Conservation (phyloP, 2,329 filamentous ascomycete genomes). For the Fusarium papillatum region DNA sequence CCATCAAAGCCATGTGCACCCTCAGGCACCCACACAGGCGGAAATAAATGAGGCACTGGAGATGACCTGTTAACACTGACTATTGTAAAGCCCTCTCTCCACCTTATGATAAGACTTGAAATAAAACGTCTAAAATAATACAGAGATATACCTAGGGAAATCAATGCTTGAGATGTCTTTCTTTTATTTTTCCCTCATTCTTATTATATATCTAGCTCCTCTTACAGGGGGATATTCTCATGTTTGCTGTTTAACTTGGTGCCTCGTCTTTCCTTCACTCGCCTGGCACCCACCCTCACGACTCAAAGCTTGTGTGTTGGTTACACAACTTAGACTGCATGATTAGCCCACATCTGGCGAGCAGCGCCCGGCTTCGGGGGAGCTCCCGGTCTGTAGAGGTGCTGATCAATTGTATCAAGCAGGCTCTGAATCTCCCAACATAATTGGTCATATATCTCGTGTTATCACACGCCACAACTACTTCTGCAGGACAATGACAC, state of each 20-base stretch:
- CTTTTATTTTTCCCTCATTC: background rate
- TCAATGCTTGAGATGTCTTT: background rate
- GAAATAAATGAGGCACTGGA: background rate
- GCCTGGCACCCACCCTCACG: background rate
- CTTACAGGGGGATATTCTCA: background rate
- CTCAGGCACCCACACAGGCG: background rate
- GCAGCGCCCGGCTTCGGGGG: background rate
- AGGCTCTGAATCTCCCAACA: background rate
- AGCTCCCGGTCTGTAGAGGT: accelerated
- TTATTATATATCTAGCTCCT: background rate
- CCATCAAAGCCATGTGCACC: background rate
- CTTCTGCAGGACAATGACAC: background rate
- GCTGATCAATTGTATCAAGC: background rate
- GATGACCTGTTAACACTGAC: background rate
- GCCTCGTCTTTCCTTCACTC: background rate
- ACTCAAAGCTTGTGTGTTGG: background rate
- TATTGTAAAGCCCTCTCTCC: background rate
- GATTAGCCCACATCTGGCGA: background rate
- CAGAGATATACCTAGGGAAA: background rate
- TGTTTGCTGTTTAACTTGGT: background rate
- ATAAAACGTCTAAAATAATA: background rate
- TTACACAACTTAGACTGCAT: background rate
- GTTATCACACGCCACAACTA: background rate
- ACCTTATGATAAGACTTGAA: background rate
- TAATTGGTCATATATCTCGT: background rate